phyloP scores from a whole-genome alignment of 768 basidiomycete species.

The Fomitopsis pulvina region DNA sequence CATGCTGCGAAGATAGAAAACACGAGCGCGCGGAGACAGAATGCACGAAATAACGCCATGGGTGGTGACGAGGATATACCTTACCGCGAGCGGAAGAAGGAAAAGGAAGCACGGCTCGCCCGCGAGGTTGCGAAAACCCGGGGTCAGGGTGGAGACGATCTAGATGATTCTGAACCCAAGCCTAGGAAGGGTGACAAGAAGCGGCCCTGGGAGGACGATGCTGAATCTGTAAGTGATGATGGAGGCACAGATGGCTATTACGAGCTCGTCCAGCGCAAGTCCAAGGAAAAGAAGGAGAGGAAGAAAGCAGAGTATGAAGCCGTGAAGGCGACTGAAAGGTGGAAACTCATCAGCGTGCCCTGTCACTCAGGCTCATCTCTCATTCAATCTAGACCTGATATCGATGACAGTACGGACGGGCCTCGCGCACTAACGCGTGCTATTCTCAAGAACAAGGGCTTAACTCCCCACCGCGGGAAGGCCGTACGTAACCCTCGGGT shows the following conservation, averaged over 20 bases:
- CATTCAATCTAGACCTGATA: conserved; percentile 17
- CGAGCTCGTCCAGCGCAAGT: conserved; percentile 74
- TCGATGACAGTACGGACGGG: conserved; percentile 45
- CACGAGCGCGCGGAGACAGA: conserved; percentile 65
- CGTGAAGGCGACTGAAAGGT: conserved; percentile 50
- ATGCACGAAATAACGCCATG: conserved; percentile 60
- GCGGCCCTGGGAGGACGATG: conserved; percentile 32
- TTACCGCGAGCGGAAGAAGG: conserved; percentile 68
- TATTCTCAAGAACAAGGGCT: conserved; percentile 90
- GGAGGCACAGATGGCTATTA: conserved; percentile 74
- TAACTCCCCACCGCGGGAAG: conserved; percentile 87
- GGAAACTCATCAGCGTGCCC: conserved; percentile 1
- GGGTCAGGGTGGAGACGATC: conserved; percentile 56
- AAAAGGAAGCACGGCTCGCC: conserved; percentile 47
- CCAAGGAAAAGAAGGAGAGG: conserved; percentile 64
- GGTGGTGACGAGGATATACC: conserved; percentile 97
- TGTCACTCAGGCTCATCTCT: conserved; percentile 6
- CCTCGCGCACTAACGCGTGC: conserved; percentile 86
- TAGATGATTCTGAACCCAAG: conserved; percentile 53
- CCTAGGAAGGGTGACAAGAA: conserved; percentile 22
- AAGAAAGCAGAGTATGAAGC: conserved; percentile 83
- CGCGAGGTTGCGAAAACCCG: conserved; percentile 45
- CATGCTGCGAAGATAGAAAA: conserved; percentile 90
- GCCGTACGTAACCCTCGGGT: conserved; percentile 93
- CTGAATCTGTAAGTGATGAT: conserved; percentile 30